Conservation (phyloP, 495 filamentous ascomycete genomes). For the Trypethelium eluteriae region DNA sequence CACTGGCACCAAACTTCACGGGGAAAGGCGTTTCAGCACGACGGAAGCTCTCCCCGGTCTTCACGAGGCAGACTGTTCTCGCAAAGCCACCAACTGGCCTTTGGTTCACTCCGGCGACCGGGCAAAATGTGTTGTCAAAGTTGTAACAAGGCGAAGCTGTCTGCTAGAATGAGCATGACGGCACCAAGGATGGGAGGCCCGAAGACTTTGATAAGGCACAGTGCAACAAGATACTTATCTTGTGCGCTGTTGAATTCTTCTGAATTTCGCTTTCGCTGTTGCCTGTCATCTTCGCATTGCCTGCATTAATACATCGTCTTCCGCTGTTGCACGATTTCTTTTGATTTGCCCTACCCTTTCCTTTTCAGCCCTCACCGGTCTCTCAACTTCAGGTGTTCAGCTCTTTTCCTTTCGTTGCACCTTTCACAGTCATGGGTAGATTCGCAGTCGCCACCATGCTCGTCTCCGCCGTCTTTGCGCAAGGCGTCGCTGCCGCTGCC, state of each 20-base stretch:
- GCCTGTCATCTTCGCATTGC: not conserved
- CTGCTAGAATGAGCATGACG: not conserved
- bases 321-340: not conserved
- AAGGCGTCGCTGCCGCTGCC: not conserved
- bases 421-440: not conserved
- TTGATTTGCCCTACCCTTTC: slow-evolving; percentile 6
- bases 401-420: not conserved
- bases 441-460: not conserved
- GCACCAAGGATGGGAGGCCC: not conserved
- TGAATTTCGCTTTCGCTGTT: not conserved
- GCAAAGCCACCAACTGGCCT: slow-evolving; percentile 11
- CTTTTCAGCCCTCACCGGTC: slow-evolving; percentile 12
- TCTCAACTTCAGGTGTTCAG: not conserved
- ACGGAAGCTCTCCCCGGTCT: not conserved
- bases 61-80: no score
- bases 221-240: not conserved
- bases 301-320: not conserved
- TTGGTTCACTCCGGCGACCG: not conserved
- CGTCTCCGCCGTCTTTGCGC: not conserved
- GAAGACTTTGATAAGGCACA: not conserved
- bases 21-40: not conserved
- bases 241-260: not conserved
- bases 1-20: not conserved
- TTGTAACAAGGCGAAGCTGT: slow-evolving; percentile 1
- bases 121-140: not conserved